These are phyloP conservation scores for Haplosporangium sp. DNA, from an alignment of 371 early-diverging fungal species.

Conservation along the genomic window DNA sequence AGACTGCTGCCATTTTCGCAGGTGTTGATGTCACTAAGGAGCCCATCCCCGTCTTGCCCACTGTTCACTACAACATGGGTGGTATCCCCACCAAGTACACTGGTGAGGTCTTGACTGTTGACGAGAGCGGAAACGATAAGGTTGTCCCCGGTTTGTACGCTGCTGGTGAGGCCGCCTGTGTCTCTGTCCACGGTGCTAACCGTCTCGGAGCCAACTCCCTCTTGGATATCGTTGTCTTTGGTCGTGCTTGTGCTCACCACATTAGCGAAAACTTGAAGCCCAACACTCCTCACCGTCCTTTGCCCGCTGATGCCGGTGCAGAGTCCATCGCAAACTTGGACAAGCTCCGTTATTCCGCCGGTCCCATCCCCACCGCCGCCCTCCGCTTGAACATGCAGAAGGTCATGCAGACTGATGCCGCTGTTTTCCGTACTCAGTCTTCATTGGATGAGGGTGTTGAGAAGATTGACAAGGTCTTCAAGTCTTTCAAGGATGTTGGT, in stretches of 20 bases:
- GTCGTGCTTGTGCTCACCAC: constrained; percentile 95
- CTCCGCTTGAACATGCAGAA: constrained; percentile 97
- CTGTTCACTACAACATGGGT: constrained; percentile 99
- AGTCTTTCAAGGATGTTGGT: constrained; percentile 85
- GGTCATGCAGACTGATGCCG: constrained; percentile 97
- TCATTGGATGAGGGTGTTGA: constrained; percentile 90
- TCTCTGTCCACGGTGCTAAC: constrained; percentile 98
- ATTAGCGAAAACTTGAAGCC: constrained; percentile 91
- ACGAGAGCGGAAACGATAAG: constrained; percentile 80
- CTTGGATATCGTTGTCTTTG: constrained; percentile 97
- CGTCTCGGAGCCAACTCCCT: constrained; percentile 98
- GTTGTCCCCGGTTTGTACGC: constrained; percentile 95
- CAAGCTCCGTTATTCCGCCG: constrained; percentile 87
- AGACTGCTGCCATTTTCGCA: constrained; percentile 97
- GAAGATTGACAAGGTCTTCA: constrained; percentile 89
- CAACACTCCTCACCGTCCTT: constrained; percentile 83
- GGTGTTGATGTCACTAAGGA: constrained; percentile 99
- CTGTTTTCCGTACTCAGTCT: constrained; percentile 96
- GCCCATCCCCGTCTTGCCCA: constrained; percentile 98
- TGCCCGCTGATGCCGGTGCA: constrained; percentile 89
- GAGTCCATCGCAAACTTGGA: constrained; percentile 93
- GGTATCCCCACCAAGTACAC: constrained; percentile 98
- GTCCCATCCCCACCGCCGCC: constrained; percentile 84
- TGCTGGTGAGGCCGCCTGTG: constrained; percentile 94
- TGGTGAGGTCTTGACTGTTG: constrained; percentile 90